Evolutionary conservation across 495 filamentous ascomycete genomes (phyloP).

Genomic region (Halenospora varia): DNA sequence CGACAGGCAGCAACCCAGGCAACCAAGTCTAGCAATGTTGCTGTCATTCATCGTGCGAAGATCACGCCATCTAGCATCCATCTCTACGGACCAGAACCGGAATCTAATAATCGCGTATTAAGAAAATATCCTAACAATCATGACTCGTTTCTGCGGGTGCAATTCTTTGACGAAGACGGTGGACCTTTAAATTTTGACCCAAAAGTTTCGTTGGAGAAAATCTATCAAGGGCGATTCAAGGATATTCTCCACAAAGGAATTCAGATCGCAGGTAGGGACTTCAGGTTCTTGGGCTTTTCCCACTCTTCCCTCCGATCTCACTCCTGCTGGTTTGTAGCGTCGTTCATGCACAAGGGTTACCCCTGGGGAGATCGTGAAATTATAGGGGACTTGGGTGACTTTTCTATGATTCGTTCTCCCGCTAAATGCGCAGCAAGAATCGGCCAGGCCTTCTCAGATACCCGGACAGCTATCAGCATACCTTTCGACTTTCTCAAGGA

Average conservation of each 20-base stretch:
- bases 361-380: constrained; percentile 44
- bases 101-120: constrained; percentile 70
- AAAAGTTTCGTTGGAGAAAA: constrained; percentile 42
- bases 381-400: constrained; percentile 61
- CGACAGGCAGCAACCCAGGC: constrained; percentile 20
- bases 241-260: constrained; percentile 51
- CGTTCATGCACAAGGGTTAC: constrained; percentile 48
- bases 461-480: constrained; percentile 47
- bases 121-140: constrained; percentile 60
- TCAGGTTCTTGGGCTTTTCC: constrained; percentile 73
- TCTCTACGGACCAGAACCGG: constrained; percentile 66
- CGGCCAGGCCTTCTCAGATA: constrained; percentile 81
- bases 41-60: constrained; percentile 52
- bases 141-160: constrained; percentile 65
- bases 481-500: constrained; percentile 30
- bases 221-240: constrained; percentile 59
- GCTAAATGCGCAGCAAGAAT: constrained; percentile 78
- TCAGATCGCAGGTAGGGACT: constrained; percentile 58
- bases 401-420: constrained; percentile 56
- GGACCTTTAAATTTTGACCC: constrained; percentile 55
- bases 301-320: constrained; percentile 71
- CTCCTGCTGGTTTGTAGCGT: constrained; percentile 70
- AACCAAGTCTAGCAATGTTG: constrained; percentile 22
- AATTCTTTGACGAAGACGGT: constrained; percentile 71
- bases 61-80: constrained; percentile 66